Conservation (phyloP, 306 rosid genomes). For the Quercus mongolica region DNA sequence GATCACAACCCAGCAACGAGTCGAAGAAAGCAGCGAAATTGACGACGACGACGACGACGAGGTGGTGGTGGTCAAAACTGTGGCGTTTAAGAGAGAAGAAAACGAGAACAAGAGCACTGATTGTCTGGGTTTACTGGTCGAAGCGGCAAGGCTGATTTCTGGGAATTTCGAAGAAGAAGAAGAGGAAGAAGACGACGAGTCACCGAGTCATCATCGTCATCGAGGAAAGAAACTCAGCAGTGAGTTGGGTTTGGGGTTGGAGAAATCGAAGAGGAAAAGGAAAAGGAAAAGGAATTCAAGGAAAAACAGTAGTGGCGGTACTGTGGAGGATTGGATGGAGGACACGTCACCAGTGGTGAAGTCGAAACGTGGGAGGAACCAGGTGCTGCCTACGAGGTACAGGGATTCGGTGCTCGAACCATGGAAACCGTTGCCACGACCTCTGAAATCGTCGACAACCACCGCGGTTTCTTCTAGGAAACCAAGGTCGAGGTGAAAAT, state of each 20-base stretch:
- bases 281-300: slow-evolving; percentile 3
- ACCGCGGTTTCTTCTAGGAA: not conserved
- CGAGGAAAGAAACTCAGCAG: not conserved
- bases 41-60: not conserved
- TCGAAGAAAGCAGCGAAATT: slow-evolving; percentile 5
- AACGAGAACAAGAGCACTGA: slow-evolving; percentile 2
- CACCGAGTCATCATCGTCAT: too few species aligned
- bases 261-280: slow-evolving; percentile 3
- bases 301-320: slow-evolving; percentile 6
- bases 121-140: slow-evolving; percentile 38
- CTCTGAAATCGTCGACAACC: slow-evolving; percentile 20
- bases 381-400: slow-evolving; percentile 37
- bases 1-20: not conserved
- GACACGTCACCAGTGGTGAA: slow-evolving; percentile 44
- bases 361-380: slow-evolving; percentile 51
- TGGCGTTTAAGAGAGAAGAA: slow-evolving; percentile 9
- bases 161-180: slow-evolving; percentile 15
- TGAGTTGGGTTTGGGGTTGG: not conserved
- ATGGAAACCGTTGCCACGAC: slow-evolving; percentile 26
- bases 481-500: slow-evolving; percentile 10
- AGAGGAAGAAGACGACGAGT: too few species aligned
- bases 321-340: slow-evolving; percentile 26
- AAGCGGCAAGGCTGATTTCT: slow-evolving; percentile 42
- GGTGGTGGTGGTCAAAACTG: not conserved
- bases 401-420: slow-evolving; percentile 53